A percentile compares a stretch with the other conserved stretches of the same genome.
These are phyloP conservation scores for Scenedesmus sp. DNA, from an alignment of 163 green algal genomes.

Conservation along the genomic window DNA sequence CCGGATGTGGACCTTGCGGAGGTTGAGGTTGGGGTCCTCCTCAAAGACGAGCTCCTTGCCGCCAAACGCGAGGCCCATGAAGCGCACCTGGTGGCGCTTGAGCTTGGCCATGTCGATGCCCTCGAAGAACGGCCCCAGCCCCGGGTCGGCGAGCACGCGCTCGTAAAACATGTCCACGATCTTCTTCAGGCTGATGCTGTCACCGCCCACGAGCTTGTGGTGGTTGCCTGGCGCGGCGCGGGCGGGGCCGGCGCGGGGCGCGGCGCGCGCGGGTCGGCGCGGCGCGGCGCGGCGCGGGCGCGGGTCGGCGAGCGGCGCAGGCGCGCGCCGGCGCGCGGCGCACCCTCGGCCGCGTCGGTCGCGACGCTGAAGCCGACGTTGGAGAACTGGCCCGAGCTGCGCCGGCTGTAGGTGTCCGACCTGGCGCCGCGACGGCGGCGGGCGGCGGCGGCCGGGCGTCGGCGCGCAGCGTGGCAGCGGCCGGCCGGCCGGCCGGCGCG, in stretches of 20 bases:
- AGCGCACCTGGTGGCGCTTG: conserved; percentile 38
- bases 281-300: too few species aligned
- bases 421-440: not conserved
- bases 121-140: conserved; percentile 19
- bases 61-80: conserved; percentile 47
- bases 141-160: conserved; percentile 18
- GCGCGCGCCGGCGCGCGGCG: not conserved
- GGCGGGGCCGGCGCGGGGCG: too few species aligned
- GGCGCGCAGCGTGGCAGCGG: too few species aligned
- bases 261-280: too few species aligned
- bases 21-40: conserved; percentile 43
- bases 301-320: too few species aligned
- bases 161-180: conserved; percentile 49
- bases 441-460: too few species aligned
- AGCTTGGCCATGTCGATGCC: conserved; percentile 40
- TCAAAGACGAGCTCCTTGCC: conserved; percentile 45
- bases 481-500: too few species aligned
- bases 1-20: conserved; percentile 34
- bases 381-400: not conserved
- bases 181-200: conserved; percentile 48
- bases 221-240: too few species aligned
- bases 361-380: conserved; percentile 11
- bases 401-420: conserved; percentile 7
- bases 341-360: conserved; percentile 20
- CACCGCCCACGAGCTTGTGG: not conserved